These are phyloP conservation scores for Ajuga chamaepitys DNA, from an alignment of 257 asterid species.

Conservation along the genomic window DNA sequence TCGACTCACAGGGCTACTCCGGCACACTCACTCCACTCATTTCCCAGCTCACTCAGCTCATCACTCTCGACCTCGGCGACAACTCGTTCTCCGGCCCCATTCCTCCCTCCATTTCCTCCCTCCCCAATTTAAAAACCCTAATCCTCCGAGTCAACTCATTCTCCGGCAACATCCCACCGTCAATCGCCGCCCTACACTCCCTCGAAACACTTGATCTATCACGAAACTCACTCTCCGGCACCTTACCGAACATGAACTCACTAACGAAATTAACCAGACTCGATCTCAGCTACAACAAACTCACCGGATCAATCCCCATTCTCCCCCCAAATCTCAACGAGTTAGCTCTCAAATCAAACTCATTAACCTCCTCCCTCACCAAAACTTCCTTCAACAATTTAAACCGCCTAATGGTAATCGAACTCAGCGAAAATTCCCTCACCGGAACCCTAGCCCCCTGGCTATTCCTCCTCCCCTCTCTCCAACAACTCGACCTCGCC, in stretches of 20 bases:
- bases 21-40: constrained; percentile 63
- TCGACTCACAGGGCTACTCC: constrained; percentile 73
- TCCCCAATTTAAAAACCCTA: constrained; percentile 42
- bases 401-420: constrained; percentile 54
- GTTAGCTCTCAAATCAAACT: constrained; percentile 60
- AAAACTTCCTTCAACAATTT: constrained; percentile 40
- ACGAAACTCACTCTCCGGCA: constrained; percentile 48
- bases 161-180: constrained; percentile 62
- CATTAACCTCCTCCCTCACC: constrained; percentile 45
- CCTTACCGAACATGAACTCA: constrained; percentile 36
- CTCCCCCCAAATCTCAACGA: constrained; percentile 64
- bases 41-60: constrained; percentile 58
- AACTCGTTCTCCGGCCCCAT: constrained; percentile 68
- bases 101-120: constrained; percentile 40
- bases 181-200: constrained; percentile 35
- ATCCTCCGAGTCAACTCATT: constrained; percentile 71
- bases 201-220: constrained; percentile 61
- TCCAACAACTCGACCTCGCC: constrained; percentile 69
- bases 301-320: constrained; percentile 60
- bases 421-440: constrained; percentile 57
- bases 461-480: constrained; percentile 58
- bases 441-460: constrained; percentile 53
- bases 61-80: constrained; percentile 58
- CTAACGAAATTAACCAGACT: constrained; percentile 41
- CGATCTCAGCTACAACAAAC: constrained; percentile 68